A percentile compares a stretch with the other conserved stretches of the same genome.
Conservation (phyloP, 352 stramenopile genomes). For the Pythium sukuiense region DNA sequence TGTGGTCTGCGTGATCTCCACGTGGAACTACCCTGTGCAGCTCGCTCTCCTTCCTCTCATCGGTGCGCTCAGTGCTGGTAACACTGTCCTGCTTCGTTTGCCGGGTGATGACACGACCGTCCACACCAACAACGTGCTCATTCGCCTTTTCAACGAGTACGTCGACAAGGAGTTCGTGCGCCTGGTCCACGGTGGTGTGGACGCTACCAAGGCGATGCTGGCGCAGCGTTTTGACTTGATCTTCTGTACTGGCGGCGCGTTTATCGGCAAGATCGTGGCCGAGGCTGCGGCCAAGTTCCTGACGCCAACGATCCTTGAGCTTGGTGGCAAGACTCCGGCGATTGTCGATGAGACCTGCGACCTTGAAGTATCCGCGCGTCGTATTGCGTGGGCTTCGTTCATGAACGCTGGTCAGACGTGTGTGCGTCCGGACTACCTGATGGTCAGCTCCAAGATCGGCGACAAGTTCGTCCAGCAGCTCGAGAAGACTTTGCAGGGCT, state of each 20-base stretch:
- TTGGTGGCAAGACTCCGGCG: slow-evolving; percentile 91
- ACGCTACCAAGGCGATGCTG: slow-evolving; percentile 65
- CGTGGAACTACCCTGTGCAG: slow-evolving; percentile 91
- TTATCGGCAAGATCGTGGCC: slow-evolving; percentile 88
- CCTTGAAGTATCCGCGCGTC: slow-evolving; percentile 52
- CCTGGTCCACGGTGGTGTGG: slow-evolving; percentile 77
- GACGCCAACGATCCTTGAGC: slow-evolving; percentile 92
- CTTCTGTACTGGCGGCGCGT: slow-evolving; percentile 67
- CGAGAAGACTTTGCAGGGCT: slow-evolving; percentile 37
- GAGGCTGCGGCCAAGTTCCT: slow-evolving; percentile 90
- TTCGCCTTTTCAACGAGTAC: slow-evolving; percentile 53
- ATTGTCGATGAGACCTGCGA: slow-evolving; percentile 80
- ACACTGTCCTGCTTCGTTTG: slow-evolving; percentile 90
- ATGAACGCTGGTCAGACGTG: slow-evolving; percentile 95
- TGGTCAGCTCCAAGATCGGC: slow-evolving; percentile 78
- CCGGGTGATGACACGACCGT: slow-evolving; percentile 78
- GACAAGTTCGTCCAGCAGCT: slow-evolving; percentile 51
- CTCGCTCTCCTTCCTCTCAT: slow-evolving; percentile 77
- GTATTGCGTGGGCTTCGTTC: slow-evolving; percentile 86
- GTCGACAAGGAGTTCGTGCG: slow-evolving; percentile 64
- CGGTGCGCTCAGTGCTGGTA: slow-evolving; percentile 87
- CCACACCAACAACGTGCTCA: slow-evolving; percentile 50
- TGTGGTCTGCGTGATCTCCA: slow-evolving; percentile 83
- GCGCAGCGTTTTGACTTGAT: slow-evolving; percentile 80
- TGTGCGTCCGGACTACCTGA: slow-evolving; percentile 92